phyloP scores from a whole-genome alignment of 2,329 filamentous ascomycete species.

The Colletotrichum australisinense region DNA sequence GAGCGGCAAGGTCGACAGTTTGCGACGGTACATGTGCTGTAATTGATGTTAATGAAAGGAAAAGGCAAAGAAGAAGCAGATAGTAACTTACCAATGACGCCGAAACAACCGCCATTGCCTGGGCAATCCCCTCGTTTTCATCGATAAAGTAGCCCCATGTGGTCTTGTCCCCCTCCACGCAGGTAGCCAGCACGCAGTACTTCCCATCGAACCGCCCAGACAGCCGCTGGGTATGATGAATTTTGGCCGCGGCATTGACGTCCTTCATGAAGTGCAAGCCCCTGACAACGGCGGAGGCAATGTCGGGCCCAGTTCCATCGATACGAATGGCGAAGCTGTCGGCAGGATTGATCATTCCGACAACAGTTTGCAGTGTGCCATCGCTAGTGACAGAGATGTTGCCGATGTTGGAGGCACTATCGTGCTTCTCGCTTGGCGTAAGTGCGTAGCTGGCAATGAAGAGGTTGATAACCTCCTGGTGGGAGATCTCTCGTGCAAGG shows the following conservation, averaged over 20 bases:
- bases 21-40: background rate
- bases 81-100: conserved; percentile 6
- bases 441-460: conserved; percentile 18
- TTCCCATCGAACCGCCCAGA: background rate
- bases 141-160: conserved; percentile 17
- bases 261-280: conserved; percentile 21
- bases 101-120: conserved; percentile 12
- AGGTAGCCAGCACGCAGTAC: conserved; percentile 3
- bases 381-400: background rate
- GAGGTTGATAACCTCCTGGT: conserved; percentile 15
- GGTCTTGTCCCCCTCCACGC: background rate
- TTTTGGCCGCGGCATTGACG: background rate
- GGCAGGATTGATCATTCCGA: background rate
- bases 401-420: background rate
- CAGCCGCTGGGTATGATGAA: conserved; percentile 2
- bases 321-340: conserved; percentile 1
- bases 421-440: background rate
- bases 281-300: conserved; percentile 4
- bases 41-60: background rate
- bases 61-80: background rate
- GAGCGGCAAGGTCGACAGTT: background rate
- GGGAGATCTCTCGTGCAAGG: conserved; percentile 14
- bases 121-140: background rate
- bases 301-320: conserved; percentile 1
- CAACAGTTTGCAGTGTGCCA: background rate